Base-by-base conservation (phyloP, 2,329 filamentous ascomycete genomes). In the Dothideomycetidae sp. region DNA sequence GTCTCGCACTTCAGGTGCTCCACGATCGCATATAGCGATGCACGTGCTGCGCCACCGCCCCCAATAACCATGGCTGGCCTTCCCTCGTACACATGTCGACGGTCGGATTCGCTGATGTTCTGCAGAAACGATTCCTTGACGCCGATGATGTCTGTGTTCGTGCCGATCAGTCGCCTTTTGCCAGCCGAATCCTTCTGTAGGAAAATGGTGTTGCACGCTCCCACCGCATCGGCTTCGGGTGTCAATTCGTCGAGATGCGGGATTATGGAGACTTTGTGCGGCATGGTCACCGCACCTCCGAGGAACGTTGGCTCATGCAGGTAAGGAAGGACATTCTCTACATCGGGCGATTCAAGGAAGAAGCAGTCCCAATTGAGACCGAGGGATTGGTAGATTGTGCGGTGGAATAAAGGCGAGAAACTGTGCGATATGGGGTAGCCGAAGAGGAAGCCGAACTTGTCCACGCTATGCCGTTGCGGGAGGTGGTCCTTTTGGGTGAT, bases 181-280 rank as follows among this genome's bases (percentile, higher is more conserved):
- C 59, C 58, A 35, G 69, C 66, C 32, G 63, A 53, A 33, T 64
- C 61, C 32, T 62, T 56, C 14, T 70, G 64, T 32, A 81, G 55
- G 61, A 79, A 86, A 36, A 88, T 68, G 1, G 81, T 90, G 63
- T 90, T 88, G 57, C 79, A 78, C 35, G 81, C 81, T 33, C 81
- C 81, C 14, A 85, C 77, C 23, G 77, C 74, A 34, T 70, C 68
- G 47, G 74, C 81, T 57, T 85, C 79, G 14, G 73, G 68, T 5
- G 80, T 84, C 26, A 86, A 62, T 37, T 76, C 71, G 51, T 88
- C 81, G 5, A 88, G 68, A 47, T 82, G 67, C 0, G 72, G 66
- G 42, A 86, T 71, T 52, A 88, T 83, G 48, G 73, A 67, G 16
- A 88, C 72, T 57, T 90, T 88, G 64, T 83, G 76, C 0, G 82